These are phyloP conservation scores for Fusarium napiforme DNA, from an alignment of 2,329 filamentous ascomycete genomes.

Conservation along the genomic window DNA sequence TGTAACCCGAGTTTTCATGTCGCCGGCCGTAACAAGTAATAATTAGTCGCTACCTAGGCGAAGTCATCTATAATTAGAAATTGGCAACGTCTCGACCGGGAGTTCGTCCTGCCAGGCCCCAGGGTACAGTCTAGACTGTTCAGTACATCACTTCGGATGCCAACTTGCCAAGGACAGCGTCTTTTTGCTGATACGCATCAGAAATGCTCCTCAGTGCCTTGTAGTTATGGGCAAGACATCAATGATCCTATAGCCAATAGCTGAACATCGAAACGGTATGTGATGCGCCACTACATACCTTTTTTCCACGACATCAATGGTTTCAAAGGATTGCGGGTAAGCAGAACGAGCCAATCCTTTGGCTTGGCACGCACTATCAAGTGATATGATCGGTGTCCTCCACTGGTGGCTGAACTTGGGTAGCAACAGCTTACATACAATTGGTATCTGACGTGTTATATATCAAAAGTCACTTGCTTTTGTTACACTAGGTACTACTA, in stretches of 20 bases:
- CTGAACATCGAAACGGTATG: constrained; percentile 19
- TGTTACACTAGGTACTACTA: background rate
- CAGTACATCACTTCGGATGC: constrained; percentile 18
- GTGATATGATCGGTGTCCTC: background rate
- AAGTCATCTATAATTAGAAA: constrained; percentile 34
- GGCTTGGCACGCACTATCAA: background rate
- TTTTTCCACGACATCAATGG: background rate
- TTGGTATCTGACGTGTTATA: background rate
- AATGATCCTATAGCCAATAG: background rate
- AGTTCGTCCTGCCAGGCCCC: background rate
- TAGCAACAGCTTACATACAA: background rate
- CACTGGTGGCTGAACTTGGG: background rate
- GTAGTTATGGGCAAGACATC: background rate
- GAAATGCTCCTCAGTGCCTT: background rate
- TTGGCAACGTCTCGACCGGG: background rate
- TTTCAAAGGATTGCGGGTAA: background rate
- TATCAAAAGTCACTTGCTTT: background rate
- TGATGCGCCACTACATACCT: constrained; percentile 4
- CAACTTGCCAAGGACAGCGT: constrained; percentile 1
- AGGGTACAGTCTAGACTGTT: background rate
- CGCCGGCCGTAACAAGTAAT: background rate
- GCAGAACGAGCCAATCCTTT: background rate
- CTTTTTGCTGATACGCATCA: constrained; percentile 3
- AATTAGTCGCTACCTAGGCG: constrained; percentile 14
- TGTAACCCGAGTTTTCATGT: constrained; percentile 24